A percentile compares a stretch with the other conserved stretches of the same genome.
Conservation (phyloP, 345 rosid species). For the Noccaea caerulescens region DNA sequence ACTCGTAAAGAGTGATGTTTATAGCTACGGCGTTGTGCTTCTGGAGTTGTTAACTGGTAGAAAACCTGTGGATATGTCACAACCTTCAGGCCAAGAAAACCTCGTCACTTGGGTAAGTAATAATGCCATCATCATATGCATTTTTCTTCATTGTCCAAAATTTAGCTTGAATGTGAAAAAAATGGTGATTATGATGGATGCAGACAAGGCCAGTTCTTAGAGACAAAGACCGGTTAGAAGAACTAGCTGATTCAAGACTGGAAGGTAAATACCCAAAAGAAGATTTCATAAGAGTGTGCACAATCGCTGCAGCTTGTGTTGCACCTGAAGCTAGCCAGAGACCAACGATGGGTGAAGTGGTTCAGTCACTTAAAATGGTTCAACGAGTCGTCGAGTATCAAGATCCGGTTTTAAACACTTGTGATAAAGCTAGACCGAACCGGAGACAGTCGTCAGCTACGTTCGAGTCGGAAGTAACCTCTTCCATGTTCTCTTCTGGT, state of each 20-base stretch:
- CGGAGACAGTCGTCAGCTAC: slow-evolving; percentile 84
- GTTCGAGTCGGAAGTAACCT: slow-evolving; percentile 90
- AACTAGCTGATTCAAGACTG: slow-evolving; percentile 80
- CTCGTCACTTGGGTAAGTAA: slow-evolving; percentile 94
- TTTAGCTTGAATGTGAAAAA: slow-evolving; percentile 6
- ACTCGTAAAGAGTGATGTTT: slow-evolving; percentile 96
- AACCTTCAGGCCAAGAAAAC: slow-evolving; percentile 97
- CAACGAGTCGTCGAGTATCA: slow-evolving; percentile 82
- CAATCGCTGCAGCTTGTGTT: slow-evolving; percentile 97
- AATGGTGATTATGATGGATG: slow-evolving; percentile 24
- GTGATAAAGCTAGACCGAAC: slow-evolving; percentile 61
- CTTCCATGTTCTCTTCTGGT: slow-evolving; percentile 97
- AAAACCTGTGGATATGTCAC: slow-evolving; percentile 98
- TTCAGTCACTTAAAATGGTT: slow-evolving; percentile 99
- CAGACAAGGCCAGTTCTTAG: slow-evolving; percentile 98
- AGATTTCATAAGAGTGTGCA: slow-evolving; percentile 89
- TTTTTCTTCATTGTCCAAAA: slow-evolving; percentile 7
- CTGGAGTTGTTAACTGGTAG: slow-evolving; percentile 93
- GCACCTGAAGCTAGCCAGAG: slow-evolving; percentile 94
- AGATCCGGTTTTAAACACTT: slow-evolving; percentile 51
- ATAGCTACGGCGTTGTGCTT: slow-evolving; percentile 98
- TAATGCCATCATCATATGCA: background rate
- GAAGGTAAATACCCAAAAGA: slow-evolving; percentile 88
- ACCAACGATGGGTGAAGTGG: slow-evolving; percentile 99
- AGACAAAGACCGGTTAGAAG: slow-evolving; percentile 90